These are phyloP conservation scores for Chondrus crispus DNA, from an alignment of 23 red algal genomes.

Conservation along the genomic window DNA sequence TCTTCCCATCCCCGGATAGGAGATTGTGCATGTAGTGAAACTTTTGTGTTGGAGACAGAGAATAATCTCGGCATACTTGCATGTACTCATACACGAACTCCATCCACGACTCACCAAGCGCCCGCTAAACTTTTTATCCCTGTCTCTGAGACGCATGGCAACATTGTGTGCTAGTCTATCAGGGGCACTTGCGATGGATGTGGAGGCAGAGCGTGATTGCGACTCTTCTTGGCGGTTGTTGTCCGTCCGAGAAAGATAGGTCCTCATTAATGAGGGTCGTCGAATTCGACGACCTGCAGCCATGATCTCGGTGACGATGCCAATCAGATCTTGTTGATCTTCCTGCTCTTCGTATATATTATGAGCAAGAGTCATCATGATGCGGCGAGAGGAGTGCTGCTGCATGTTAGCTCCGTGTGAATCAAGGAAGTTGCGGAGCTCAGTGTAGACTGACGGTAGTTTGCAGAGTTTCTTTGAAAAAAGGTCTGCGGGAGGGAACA, in stretches of 20 bases:
- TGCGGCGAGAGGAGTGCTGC: background rate
- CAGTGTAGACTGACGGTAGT: background rate
- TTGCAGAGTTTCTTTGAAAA: background rate
- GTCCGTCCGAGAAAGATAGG: no score
- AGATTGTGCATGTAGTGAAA: conserved; percentile 4
- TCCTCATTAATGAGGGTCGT: no score
- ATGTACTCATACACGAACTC: background rate
- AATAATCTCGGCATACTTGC: background rate
- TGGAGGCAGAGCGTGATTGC: no score
- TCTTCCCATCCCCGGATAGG: background rate
- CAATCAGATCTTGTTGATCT: background rate
- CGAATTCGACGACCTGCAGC: background rate
- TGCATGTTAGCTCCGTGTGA: background rate
- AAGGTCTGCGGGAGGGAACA: background rate
- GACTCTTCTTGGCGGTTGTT: no score
- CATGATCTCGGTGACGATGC: background rate
- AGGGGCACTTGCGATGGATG: no score
- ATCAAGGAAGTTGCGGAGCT: background rate
- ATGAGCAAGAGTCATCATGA: background rate
- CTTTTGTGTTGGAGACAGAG: background rate
- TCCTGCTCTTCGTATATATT: background rate
- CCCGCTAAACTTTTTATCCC: no score
- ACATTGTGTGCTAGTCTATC: no score
- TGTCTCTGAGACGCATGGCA: no score
- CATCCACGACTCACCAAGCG: background rate